Base-by-base conservation (phyloP, 148 eudicot species). In the Rhododendron ferrugineum region DNA sequence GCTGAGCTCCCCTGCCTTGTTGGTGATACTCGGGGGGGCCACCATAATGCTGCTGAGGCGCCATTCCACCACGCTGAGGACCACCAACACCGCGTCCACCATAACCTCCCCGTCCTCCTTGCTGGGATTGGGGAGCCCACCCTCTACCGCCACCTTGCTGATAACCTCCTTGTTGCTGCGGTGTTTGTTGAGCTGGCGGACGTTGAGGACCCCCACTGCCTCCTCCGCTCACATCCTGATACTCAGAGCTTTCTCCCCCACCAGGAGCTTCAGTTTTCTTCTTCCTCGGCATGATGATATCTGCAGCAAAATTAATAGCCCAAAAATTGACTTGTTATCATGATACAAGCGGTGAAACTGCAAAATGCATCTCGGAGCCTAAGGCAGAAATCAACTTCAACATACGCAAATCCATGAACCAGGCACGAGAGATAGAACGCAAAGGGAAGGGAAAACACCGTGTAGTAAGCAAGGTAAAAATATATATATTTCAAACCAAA, bases 221-320 rank as follows among this genome's bases (percentile, higher is more conserved):
- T 85, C 94, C 91, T 28, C 81, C 86, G 23, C 88, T 89, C 85
- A 74, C 86, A 85, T 96, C 94, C 85, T 89, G 96, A 73, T 93
- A 76, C 74, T 81, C 83, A 8, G 98, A 96, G 84, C 94, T 88
- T 87, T 93, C 93, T 26, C 98, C 94, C 44, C 85, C 89, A 56
- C 91, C 91, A 84, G 93, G 85, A 64, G 89, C 92, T 26, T 90
- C 96, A 52, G 91, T 89, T 88, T 94, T 91, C 93, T 91, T 93
- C 93, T 94, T 96, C 91, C 95, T 94, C 89, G 89, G 97, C 99
- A 96, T 96, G 72, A 23, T 88, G 26, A 37, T 56, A 91, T 77
- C 98, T 91, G 89, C 28, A 80, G 75, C 7, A 32, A 70, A 30
- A 14, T 4, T 86, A 88, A 83, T 40, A 14, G 37, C 40, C 4